These are phyloP conservation scores for Fonsecaea erecta DNA, from an alignment of 2,329 filamentous ascomycete genomes.

Conservation along the genomic window DNA sequence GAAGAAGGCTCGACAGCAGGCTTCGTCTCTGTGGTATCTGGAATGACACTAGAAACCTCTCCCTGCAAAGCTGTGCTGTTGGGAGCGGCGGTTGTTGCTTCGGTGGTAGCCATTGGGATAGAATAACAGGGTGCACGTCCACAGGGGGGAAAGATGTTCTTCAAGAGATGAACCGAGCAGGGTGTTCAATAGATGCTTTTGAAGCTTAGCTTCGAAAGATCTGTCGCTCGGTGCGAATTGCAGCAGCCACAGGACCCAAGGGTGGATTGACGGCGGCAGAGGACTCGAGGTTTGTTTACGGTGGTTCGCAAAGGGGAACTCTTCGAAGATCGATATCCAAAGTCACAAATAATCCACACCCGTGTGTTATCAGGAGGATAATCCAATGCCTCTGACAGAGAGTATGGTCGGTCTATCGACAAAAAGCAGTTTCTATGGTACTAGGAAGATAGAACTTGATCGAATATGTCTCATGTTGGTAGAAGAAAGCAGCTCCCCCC, in stretches of 20 bases:
- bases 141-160: not conserved
- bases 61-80: conserved; percentile 24
- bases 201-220: not conserved
- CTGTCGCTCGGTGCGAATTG: not conserved
- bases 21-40: conserved; percentile 12
- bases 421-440: not conserved
- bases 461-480: not conserved
- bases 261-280: not conserved
- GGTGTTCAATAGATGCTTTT: not conserved
- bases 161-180: not conserved
- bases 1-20: conserved; percentile 2
- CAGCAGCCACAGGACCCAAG: not conserved
- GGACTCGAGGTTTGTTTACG: not conserved
- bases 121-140: not conserved
- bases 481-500: not conserved
- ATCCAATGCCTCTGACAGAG: not conserved
- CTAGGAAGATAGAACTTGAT: not conserved
- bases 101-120: not conserved
- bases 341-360: not conserved
- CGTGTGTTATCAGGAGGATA: not conserved
- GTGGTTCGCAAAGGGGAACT: not conserved
- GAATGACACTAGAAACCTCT: conserved; percentile 27
- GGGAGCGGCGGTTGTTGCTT: conserved; percentile 30
- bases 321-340: not conserved
- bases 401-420: not conserved